These are phyloP conservation scores for Astrothelium subdiscretum DNA, from an alignment of 495 filamentous ascomycete genomes.

Conservation along the genomic window DNA sequence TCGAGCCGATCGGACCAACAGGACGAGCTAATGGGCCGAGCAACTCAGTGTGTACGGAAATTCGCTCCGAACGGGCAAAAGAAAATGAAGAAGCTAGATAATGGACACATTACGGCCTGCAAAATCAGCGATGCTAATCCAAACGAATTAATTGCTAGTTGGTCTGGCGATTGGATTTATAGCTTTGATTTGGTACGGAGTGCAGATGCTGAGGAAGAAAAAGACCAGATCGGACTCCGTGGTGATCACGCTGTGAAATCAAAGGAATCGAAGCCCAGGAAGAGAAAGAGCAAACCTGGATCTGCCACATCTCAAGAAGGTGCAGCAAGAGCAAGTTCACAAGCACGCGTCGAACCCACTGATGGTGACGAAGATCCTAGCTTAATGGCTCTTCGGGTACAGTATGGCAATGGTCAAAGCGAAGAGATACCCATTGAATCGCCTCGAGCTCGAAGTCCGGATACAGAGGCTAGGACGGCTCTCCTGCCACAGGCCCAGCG, in stretches of 20 bases:
- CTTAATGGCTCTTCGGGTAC: constrained; percentile 39
- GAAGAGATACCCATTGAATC: constrained; percentile 39
- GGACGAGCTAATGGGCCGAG: constrained; percentile 48
- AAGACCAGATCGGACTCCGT: constrained; percentile 11
- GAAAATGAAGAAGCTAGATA: constrained; percentile 40
- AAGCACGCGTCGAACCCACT: constrained; percentile 30
- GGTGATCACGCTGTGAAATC: constrained; percentile 21
- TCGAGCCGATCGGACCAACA: constrained; percentile 29
- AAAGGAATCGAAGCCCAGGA: constrained; percentile 35
- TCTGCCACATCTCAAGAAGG: constrained; percentile 38
- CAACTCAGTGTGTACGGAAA: constrained; percentile 57
- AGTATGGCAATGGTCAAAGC: constrained; percentile 53
- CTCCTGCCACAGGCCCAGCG: constrained; percentile 40
- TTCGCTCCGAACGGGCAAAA: constrained; percentile 53
- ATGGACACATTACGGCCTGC: constrained; percentile 63
- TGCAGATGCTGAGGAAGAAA: constrained; percentile 41
- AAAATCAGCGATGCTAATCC: constrained; percentile 71
- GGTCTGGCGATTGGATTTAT: constrained; percentile 67
- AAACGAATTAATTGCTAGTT: constrained; percentile 63
- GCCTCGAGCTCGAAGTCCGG: constrained; percentile 23
- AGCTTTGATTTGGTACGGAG: constrained; percentile 58
- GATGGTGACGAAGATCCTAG: constrained; percentile 21
- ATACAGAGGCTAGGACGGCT: constrained; percentile 30
- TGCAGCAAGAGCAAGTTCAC: constrained; percentile 30
- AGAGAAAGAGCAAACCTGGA: constrained; percentile 44